A percentile compares a stretch with the other conserved stretches of the same genome.
These are phyloP conservation scores for Neospermospora avenae DNA, from an alignment of 2,329 filamentous ascomycete genomes.

Conservation along the genomic window DNA sequence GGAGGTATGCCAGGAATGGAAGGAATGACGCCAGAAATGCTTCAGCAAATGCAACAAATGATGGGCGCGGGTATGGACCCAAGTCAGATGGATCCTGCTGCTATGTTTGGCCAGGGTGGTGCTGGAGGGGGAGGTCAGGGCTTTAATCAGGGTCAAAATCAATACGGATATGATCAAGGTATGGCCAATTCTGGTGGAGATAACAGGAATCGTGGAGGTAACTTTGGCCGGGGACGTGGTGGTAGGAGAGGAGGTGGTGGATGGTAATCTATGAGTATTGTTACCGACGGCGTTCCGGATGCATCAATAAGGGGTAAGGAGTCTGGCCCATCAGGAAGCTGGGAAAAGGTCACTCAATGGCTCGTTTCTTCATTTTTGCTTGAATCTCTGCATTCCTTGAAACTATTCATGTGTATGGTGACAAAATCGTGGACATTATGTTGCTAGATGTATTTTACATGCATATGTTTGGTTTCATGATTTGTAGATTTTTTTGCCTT, in stretches of 20 bases:
- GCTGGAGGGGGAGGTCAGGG: slow-evolving; percentile 45
- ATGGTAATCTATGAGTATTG: slow-evolving; percentile 3
- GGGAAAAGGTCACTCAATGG: too few relatives aligned
- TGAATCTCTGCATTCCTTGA: background rate
- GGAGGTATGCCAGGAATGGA: slow-evolving; percentile 54
- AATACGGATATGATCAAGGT: slow-evolving; percentile 34
- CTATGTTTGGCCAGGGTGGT: slow-evolving; percentile 50
- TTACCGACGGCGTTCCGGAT: slow-evolving; percentile 10
- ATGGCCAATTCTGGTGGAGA: slow-evolving; percentile 27
- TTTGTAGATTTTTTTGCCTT: too few relatives aligned
- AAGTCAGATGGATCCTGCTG: slow-evolving; percentile 63
- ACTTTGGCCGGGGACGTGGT: slow-evolving; percentile 34
- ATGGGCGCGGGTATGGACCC: slow-evolving; percentile 63
- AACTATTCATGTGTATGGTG: background rate
- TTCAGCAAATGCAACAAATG: slow-evolving; percentile 69
- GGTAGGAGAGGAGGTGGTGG: slow-evolving; percentile 26
- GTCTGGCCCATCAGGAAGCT: too few relatives aligned
- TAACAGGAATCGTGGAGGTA: slow-evolving; percentile 31
- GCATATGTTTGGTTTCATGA: background rate
- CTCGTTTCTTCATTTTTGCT: too few relatives aligned
- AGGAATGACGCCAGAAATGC: slow-evolving; percentile 63
- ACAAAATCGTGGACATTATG: background rate
- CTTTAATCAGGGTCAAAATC: slow-evolving; percentile 39
- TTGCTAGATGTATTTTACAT: background rate
- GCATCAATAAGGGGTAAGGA: slow-evolving; percentile 11